Percentiles rank a stretch among this genome's conserved stretches.
These are phyloP conservation scores for Rhizophora mangle DNA, from an alignment of 345 rosid species.

Conservation along the genomic window DNA sequence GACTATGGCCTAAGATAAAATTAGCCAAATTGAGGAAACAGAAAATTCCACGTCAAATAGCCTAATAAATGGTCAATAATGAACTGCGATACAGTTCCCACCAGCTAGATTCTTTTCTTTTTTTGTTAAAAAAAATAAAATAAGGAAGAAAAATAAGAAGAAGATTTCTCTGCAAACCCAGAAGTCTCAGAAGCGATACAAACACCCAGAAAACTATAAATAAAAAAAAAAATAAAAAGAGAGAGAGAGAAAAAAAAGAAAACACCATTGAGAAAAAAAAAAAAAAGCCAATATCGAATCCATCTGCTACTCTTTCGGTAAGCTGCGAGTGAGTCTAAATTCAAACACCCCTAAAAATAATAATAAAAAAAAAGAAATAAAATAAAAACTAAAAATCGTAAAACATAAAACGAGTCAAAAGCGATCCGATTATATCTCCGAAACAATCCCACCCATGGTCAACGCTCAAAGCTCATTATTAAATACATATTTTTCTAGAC, in stretches of 20 bases:
- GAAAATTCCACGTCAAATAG: conserved; percentile 9
- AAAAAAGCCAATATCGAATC: conserved; percentile 25
- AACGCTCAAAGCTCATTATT: conserved; percentile 12
- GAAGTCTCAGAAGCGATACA: not conserved
- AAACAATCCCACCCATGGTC: conserved; percentile 23
- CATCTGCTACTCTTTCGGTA: conserved; percentile 36
- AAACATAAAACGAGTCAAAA: conserved; percentile 28
- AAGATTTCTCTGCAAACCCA: conserved; percentile 9
- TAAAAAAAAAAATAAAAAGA: conserved; percentile 9
- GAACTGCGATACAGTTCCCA: not conserved
- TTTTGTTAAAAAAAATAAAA: not conserved
- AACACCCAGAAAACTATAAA: not conserved
- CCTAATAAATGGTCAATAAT: not conserved
- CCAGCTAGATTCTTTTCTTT: not conserved
- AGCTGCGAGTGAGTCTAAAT: conserved; percentile 33
- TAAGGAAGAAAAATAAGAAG: not conserved
- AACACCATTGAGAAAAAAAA: not conserved
- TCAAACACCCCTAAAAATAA: conserved; percentile 35
- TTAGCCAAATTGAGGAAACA: not conserved
- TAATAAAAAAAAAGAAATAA: not conserved
- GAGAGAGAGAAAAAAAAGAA: not conserved
- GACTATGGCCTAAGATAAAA: not conserved
- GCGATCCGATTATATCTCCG: conserved; percentile 60
- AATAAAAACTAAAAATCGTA: conserved; percentile 1
- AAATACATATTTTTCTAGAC: not conserved